These are phyloP conservation scores for Haberlea rhodopensis DNA, from an alignment of 257 asterid genomes.

Conservation along the genomic window DNA sequence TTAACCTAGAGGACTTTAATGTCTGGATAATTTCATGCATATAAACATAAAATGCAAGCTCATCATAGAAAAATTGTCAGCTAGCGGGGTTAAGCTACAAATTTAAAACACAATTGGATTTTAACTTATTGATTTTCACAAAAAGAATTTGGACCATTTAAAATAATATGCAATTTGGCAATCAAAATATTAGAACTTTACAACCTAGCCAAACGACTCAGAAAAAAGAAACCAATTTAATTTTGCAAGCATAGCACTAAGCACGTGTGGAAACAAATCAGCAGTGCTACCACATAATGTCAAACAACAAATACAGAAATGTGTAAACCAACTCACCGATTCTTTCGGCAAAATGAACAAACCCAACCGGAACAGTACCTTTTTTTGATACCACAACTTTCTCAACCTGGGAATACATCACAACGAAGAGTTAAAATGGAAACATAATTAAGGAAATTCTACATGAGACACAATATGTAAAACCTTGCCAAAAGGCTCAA, in stretches of 20 bases:
- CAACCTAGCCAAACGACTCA: constrained; percentile 9
- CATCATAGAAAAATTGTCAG: too few species aligned
- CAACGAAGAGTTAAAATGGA: constrained; percentile 23
- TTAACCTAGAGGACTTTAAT: neutral
- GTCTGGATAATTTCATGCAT: neutral
- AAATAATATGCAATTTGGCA: too few species aligned
- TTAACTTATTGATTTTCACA: too few species aligned
- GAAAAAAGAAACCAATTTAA: constrained; percentile 10
- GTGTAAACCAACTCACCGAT: constrained; percentile 49
- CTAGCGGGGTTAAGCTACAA: too few species aligned
- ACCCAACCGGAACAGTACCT: constrained; percentile 61
- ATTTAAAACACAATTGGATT: too few species aligned
- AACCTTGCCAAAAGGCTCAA: constrained; percentile 87
- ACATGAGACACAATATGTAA: constrained; percentile 24
- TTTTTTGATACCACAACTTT: constrained; percentile 66
- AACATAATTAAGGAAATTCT: constrained; percentile 16
- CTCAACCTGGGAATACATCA: constrained; percentile 71
- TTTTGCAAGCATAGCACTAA: too few species aligned
- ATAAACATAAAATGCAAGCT: too few species aligned
- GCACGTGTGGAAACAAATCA: constrained; percentile 7
- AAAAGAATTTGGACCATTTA: too few species aligned
- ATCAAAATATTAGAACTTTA: too few species aligned
- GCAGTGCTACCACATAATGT: constrained; percentile 3
- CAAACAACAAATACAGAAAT: constrained; percentile 5
- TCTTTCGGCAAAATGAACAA: constrained; percentile 75